Base-by-base conservation (phyloP, 805 yeast genomes). In the Candida verbasci region DNA sequence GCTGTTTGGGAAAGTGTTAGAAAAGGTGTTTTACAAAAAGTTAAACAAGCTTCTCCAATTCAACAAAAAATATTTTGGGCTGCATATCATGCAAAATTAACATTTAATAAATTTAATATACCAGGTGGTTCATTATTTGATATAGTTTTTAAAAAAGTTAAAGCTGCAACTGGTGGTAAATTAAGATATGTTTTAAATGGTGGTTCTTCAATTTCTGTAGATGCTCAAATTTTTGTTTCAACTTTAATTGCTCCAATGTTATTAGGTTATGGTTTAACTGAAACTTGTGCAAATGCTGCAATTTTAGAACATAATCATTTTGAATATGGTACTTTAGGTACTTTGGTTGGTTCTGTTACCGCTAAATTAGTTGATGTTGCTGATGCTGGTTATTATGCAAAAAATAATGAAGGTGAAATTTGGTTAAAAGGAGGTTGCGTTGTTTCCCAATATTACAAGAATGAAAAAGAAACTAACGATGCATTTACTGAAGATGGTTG, bases 1-100 rank as follows among this genome's bases (percentile, higher is more conserved):
- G 96, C 97, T 4, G 97, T 93, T 36, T 93, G 96, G 95, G 98
- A 93, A 70, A 74, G 83, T 25, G 86, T 93, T 43, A 83, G 89
- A 62, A 93, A 93, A 70, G 98, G 98, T 41, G 83, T 93, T 41
- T 43, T 86, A 40, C 76, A 76, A 38, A 88, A 89, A 65, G 76
- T 93, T 47, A 68, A 71, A 47, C 74, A 78, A 51, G 70, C 72
- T 51, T 83, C 95, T 12, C 50, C 77, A 11, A 49, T 80, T 17
- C 72, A 75, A 22, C 95, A 87, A 64, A 84, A 77, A 58, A 53
- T 91, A 30, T 93, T 93, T 59, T 93, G 98, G 97, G 71, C 78
- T 20, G 91, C 95, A 8, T 87, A 68, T 64, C 72, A 74, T 53
- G 76, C 93, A 38, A 93, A 91, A 66, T 45, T 63, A n/a, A 64